A percentile compares a stretch with the other conserved stretches of the same genome.
Conservation (phyloP, 768 basidiomycete species). For the Lentinula lateritia region DNA sequence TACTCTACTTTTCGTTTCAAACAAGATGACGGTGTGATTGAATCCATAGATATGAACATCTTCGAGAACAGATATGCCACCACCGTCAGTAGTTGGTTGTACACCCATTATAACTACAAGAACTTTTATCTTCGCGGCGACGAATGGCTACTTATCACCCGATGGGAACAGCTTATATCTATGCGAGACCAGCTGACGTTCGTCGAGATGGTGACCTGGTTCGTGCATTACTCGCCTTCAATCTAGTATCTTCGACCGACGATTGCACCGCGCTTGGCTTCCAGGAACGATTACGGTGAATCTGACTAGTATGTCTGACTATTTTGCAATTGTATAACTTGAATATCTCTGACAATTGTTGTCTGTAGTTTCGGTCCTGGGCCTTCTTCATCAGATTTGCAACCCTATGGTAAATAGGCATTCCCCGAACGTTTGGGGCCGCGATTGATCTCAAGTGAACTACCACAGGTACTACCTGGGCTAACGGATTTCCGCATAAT, state of each 20-base stretch:
- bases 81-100: constrained; percentile 29
- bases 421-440: not conserved
- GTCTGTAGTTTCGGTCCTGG: constrained; percentile 44
- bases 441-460: not conserved
- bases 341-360: constrained; percentile 20
- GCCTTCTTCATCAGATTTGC: constrained; percentile 41
- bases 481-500: constrained; percentile 36
- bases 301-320: constrained; percentile 51
- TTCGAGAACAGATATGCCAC: constrained; percentile 37
- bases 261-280: not conserved
- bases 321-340: constrained; percentile 17
- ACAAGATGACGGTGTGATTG: not conserved
- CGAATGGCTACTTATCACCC: constrained; percentile 59
- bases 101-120: constrained; percentile 45
- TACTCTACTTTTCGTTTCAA: not conserved
- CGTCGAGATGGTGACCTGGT: constrained; percentile 71
- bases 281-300: constrained; percentile 73
- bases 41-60: constrained; percentile 32
- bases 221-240: constrained; percentile 13
- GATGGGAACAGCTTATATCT: constrained; percentile 66
- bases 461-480: constrained; percentile 31
- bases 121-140: constrained; percentile 63
- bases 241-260: too few species aligned
- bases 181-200: constrained; percentile 50
- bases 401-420: constrained; percentile 24